Base-by-base conservation (phyloP, 352 stramenopile species). In the Pythium apleroticum region DNA sequence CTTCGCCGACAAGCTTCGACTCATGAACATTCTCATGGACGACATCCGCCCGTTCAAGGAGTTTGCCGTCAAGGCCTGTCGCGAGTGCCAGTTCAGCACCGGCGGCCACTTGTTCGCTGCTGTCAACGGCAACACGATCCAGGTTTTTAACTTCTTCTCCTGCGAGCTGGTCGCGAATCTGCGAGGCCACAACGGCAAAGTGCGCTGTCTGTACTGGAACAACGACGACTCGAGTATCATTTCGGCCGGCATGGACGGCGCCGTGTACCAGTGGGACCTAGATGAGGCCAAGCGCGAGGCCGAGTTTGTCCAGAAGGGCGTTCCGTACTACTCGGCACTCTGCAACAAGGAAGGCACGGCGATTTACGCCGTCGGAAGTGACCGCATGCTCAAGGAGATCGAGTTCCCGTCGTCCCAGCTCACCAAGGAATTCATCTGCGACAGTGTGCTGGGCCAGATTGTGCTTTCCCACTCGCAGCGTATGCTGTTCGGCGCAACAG, bases 291-390 rank as follows among this genome's bases (percentile, higher is more conserved):
- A 97, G 65, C 80, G 95, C 28, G 79, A 94, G n/a, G 91, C 86
- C 30, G 91, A 98, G 63, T 96, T 97, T 55, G 90, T 98, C 9
- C 89, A 97, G 61, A 98, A 98, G 58, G 91, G 92, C n/a, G 88
- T 92, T 6, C 77, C 86, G 9, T 98, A 97, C 66, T 93, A 83
- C 58, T 95, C 85, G 9, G 92, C 88, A 10, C 66, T 97, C 17
- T 89, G 75, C 63, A 96, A 88, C n/a, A 81, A 81, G 48, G 85
- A 94, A 73, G 84, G 83, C 55, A 91, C 76, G 4, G 74, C 79
- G 33, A 81, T 90, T 22, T 97, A 95, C 63, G 86, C 92, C 4
- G 93, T 96, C 3, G 91, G 92, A 19, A 82, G 74, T 37, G 91
- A 98, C 70, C 76, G 81, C n/a, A 85, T 96, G 70, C 85, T 98